A percentile compares a stretch with the other conserved stretches of the same genome.
phyloP scores from a whole-genome alignment of 1,139 yeast genomes.

The Debaryomycetaceae sp. region DNA sequence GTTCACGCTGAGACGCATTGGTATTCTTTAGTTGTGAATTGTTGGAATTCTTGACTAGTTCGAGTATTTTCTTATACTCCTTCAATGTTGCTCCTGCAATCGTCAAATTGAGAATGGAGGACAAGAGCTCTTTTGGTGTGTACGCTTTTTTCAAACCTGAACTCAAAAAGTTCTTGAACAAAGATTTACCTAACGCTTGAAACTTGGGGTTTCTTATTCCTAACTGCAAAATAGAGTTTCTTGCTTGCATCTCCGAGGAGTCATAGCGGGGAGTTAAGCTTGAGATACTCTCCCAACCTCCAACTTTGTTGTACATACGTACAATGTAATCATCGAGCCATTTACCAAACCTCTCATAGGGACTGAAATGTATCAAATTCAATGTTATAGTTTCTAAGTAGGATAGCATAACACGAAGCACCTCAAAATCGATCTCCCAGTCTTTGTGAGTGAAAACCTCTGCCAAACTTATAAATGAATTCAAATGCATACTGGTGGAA shows the following conservation, averaged over 20 bases:
- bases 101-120: slow-evolving; percentile 32
- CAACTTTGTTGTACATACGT: slow-evolving; percentile 20
- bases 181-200: slow-evolving; percentile 29
- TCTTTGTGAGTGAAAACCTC: slow-evolving; percentile 18
- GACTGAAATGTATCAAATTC: slow-evolving; percentile 26
- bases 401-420: slow-evolving; percentile 28
- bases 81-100: slow-evolving; percentile 36
- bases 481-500: slow-evolving; percentile 20
- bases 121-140: slow-evolving; percentile 44
- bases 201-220: slow-evolving; percentile 25
- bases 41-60: slow-evolving; percentile 48
- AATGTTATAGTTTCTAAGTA: slow-evolving; percentile 31
- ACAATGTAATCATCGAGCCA: slow-evolving; percentile 20
- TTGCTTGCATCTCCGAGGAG: slow-evolving; percentile 34
- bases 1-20: slow-evolving; percentile 25
- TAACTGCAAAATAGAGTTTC: slow-evolving; percentile 40
- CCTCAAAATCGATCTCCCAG: slow-evolving; percentile 22
- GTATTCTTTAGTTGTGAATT: slow-evolving; percentile 33
- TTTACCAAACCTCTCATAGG: slow-evolving; percentile 17
- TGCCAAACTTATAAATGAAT: slow-evolving; percentile 26
- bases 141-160: slow-evolving; percentile 49
- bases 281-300: slow-evolving; percentile 20
- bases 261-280: slow-evolving; percentile 11
- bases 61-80: slow-evolving; percentile 56
- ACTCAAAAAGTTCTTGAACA: slow-evolving; percentile 41